Conservation (phyloP, 129 eudicot species). For the Flaveria trinervia region DNA sequence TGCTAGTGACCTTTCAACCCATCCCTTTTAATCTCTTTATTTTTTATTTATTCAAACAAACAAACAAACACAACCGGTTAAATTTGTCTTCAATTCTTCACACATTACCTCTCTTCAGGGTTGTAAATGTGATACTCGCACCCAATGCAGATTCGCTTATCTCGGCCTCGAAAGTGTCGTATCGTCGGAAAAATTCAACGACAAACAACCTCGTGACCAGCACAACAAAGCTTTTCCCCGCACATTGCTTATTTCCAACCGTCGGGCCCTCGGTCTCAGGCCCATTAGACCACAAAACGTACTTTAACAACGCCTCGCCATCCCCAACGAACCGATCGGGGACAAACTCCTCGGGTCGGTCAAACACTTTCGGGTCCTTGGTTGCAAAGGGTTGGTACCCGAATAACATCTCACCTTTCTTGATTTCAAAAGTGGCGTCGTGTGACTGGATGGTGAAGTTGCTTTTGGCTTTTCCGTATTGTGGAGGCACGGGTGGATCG, state of each 20-base stretch:
- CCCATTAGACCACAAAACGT: constrained; percentile 91
- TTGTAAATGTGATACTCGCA: constrained; percentile 46
- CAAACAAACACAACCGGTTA: not conserved
- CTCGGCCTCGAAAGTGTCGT: constrained; percentile 59
- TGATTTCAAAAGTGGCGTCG: constrained; percentile 68
- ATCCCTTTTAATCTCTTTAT: not conserved
- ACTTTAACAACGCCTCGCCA: constrained; percentile 66
- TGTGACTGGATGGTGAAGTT: constrained; percentile 72
- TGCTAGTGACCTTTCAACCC: not conserved
- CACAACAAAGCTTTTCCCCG: constrained; percentile 87
- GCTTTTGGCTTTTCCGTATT: constrained; percentile 69
- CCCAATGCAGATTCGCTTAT: constrained; percentile 52
- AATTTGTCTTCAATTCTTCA: not conserved
- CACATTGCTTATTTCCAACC: constrained; percentile 74
- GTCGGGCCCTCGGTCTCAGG: constrained; percentile 68
- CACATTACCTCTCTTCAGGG: constrained; percentile 47
- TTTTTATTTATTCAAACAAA: not conserved
- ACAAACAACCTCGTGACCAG: constrained; percentile 65
- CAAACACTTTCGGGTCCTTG: constrained; percentile 68
- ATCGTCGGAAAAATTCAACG: constrained; percentile 62
- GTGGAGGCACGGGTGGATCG: constrained; percentile 78
- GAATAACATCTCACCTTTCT: constrained; percentile 74
- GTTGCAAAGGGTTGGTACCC: constrained; percentile 96
- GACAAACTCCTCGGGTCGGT: constrained; percentile 81
- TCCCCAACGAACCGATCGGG: constrained; percentile 79